Conservation (phyloP, 2,329 filamentous ascomycete genomes). For the Talaromyces sp. region DNA sequence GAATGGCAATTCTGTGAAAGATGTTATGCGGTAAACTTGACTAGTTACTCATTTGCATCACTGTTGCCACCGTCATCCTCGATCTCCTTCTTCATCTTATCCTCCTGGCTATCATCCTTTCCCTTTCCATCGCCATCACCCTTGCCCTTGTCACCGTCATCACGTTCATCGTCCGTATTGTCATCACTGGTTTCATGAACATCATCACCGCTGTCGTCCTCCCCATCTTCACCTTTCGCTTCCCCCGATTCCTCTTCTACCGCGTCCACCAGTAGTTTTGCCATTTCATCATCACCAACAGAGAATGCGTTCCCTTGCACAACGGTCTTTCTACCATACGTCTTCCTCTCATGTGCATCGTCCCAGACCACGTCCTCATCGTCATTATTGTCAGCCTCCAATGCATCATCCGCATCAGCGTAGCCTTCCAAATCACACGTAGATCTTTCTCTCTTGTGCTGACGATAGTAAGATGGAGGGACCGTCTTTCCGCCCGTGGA, state of each 20-base stretch:
- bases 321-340: neutral
- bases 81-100: neutral
- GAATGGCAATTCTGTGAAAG: neutral
- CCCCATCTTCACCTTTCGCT: neutral
- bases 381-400: neutral
- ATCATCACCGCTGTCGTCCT: constrained; percentile 1
- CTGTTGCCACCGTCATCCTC: neutral
- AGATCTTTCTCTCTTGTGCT: neutral
- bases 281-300: neutral
- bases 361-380: neutral
- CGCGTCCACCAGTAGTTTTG: neutral
- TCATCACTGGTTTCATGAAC: neutral
- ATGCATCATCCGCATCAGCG: neutral
- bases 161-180: neutral
- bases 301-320: too few relatives aligned
- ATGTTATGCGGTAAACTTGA: neutral
- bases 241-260: neutral
- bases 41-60: neutral
- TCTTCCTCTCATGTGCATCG: neutral
- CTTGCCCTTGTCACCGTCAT: neutral
- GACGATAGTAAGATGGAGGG: neutral
- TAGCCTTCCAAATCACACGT: neutral
- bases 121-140: neutral
- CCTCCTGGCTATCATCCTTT: neutral
- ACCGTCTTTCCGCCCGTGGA: constrained; percentile 13